Percentiles rank a stretch among this genome's conserved stretches.
Evolutionary conservation across 2,329 filamentous ascomycete genomes (phyloP).

Genomic region (Colletotrichum aenigma): DNA sequence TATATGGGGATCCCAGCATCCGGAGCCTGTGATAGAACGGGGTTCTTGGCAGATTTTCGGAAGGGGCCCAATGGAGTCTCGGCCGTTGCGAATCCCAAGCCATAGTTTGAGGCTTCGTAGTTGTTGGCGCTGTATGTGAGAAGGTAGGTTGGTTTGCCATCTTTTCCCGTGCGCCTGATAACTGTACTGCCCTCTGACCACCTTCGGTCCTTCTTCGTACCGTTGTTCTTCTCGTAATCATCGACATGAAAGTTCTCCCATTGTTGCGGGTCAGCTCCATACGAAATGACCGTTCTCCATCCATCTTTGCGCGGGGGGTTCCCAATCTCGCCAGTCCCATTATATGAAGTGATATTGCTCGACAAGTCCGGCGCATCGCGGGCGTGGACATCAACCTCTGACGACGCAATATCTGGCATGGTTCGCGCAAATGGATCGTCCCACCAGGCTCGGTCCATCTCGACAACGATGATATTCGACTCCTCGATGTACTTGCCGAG

Average conservation of each 20-base stretch:
- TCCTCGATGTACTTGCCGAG: conserved; percentile 40
- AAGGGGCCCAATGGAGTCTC: conserved; percentile 36
- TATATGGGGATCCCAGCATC: conserved; percentile 32
- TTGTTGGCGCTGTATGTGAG: conserved; percentile 37
- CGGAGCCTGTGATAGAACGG: conserved; percentile 32
- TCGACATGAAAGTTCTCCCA: conserved; percentile 40
- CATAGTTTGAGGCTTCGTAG: conserved; percentile 40
- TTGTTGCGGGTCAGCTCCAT: conserved; percentile 35
- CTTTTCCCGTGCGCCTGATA: conserved; percentile 24
- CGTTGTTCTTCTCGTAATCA: conserved; percentile 35
- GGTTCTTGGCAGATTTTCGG: conserved; percentile 33
- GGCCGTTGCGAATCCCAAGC: conserved; percentile 37
- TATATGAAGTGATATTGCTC: conserved; percentile 34
- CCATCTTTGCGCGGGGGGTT: conserved; percentile 37
- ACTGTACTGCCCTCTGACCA: conserved; percentile 40
- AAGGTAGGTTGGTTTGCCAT: conserved; percentile 32
- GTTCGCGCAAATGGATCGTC: conserved; percentile 35
- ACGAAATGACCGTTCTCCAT: conserved; percentile 40
- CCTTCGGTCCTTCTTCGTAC: conserved; percentile 37
- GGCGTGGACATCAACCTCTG: conserved; percentile 31
- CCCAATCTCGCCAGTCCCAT: conserved; percentile 37
- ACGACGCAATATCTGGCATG: conserved; percentile 35
- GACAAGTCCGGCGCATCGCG: conserved; percentile 28
- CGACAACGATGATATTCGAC: conserved; percentile 40
- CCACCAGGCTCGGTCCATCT: conserved; percentile 38